Evolutionary conservation across 768 basidiomycete genomes (phyloP).

Genomic region (Leccinum aurantiacum): DNA sequence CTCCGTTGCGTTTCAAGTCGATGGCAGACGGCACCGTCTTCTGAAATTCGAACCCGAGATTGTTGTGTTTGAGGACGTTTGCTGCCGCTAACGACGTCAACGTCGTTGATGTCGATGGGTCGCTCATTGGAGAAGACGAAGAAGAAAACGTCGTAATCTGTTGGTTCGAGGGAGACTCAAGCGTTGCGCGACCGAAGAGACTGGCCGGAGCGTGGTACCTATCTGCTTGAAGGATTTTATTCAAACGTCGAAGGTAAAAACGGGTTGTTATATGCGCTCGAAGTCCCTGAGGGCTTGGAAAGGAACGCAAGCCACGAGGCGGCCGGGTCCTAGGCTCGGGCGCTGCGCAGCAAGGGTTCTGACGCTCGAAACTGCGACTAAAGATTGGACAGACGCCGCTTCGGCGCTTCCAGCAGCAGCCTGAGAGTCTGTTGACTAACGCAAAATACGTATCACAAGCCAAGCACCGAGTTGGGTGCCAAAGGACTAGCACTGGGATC

Average conservation of each 20-base stretch:
- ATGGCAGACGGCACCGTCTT: neutral
- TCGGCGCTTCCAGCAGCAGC: neutral
- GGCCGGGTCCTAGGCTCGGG: constrained; percentile 1
- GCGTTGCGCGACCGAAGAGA: neutral
- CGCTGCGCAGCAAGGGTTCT: neutral
- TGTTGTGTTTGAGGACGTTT: neutral
- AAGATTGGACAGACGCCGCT: neutral
- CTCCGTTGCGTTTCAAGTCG: neutral
- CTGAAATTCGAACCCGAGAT: neutral
- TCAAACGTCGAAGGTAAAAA: neutral
- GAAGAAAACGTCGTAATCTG: neutral
- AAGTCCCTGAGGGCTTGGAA: neutral
- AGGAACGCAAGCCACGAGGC: constrained; percentile 12
- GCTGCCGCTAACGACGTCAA: neutral
- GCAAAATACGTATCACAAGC: neutral
- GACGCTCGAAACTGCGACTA: neutral
- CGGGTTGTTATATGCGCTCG: constrained; percentile 1
- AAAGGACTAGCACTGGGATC: too few relatives aligned
- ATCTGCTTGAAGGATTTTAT: neutral
- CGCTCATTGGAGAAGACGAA: neutral
- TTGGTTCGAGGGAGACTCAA: neutral
- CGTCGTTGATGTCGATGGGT: neutral
- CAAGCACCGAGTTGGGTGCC: too few relatives aligned
- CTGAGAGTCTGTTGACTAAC: neutral
- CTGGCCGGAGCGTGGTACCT: neutral